These are phyloP conservation scores for Pelagophyceae sp. DNA, from an alignment of 352 stramenopile genomes.

Conservation along the genomic window DNA sequence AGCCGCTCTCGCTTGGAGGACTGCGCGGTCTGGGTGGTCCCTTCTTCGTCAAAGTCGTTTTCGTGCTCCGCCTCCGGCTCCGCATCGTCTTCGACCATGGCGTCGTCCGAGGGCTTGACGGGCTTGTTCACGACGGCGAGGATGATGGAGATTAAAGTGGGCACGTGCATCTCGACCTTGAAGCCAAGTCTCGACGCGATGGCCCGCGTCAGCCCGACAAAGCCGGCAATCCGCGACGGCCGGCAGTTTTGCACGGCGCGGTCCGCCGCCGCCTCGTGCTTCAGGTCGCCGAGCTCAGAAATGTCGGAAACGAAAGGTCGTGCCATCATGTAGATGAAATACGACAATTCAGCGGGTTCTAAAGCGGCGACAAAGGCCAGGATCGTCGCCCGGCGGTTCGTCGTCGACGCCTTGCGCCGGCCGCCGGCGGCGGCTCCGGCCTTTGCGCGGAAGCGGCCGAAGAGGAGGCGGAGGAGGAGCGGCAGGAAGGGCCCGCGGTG, in stretches of 20 bases:
- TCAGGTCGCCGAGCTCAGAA: constrained; percentile 13
- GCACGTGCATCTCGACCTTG: not conserved
- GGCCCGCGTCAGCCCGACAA: not conserved
- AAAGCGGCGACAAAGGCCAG: constrained; percentile 72
- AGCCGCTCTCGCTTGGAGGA: not conserved
- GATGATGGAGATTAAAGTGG: not conserved
- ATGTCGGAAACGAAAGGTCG: constrained; percentile 62
- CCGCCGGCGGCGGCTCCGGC: constrained; percentile 55
- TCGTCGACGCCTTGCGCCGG: constrained; percentile 67
- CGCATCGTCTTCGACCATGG: not conserved
- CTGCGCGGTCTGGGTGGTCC: not conserved
- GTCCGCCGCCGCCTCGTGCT: not conserved
- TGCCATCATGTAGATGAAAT: constrained; percentile 74
- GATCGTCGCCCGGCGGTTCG: constrained; percentile 68
- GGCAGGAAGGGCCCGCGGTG: constrained; percentile 65
- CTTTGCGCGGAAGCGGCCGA: constrained; percentile 70
- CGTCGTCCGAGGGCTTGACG: no score
- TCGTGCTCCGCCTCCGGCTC: not conserved
- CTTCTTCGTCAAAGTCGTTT: not conserved
- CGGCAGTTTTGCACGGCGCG: not conserved
- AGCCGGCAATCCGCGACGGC: not conserved
- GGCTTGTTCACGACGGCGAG: constrained; percentile 5
- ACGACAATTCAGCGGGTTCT: constrained; percentile 57
- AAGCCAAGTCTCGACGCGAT: not conserved
- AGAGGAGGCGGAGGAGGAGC: constrained; percentile 72